These are phyloP conservation scores for Pseudogymnoascus sp. DNA, from an alignment of 2,329 filamentous ascomycete genomes.

Conservation along the genomic window DNA sequence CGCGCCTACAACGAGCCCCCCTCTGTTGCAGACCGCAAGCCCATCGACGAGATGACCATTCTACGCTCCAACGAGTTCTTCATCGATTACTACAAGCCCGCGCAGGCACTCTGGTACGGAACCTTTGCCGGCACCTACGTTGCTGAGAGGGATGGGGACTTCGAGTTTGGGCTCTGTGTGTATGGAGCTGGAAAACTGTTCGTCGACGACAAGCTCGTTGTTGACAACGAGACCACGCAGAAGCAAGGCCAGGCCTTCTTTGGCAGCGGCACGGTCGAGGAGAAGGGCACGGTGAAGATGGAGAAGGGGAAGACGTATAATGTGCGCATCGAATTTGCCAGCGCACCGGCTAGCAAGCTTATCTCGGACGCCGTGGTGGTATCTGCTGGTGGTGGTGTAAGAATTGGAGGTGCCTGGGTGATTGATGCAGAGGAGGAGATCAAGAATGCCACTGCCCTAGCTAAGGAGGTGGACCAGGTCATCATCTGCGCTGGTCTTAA, in stretches of 20 bases:
- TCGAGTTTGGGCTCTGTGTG: constrained; percentile 28
- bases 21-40: constrained; percentile 34
- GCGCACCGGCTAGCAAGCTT: constrained; percentile 49
- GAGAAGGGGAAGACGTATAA: constrained; percentile 27
- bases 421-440: constrained; percentile 53
- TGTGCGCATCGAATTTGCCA: constrained; percentile 40
- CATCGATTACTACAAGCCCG: constrained; percentile 36
- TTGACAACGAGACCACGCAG: constrained; percentile 30
- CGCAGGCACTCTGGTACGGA: constrained; percentile 31
- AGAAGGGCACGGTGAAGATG: constrained; percentile 24
- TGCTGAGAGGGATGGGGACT: constrained; percentile 25
- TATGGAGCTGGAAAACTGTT: constrained; percentile 29
- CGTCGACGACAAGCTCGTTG: constrained; percentile 29
- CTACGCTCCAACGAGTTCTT: constrained; percentile 36
- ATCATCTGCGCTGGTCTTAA: constrained; percentile 72
- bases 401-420: constrained; percentile 52
- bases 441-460: constrained; percentile 56
- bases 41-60: constrained; percentile 42
- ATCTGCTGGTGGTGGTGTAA: constrained; percentile 52
- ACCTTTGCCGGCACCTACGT: constrained; percentile 29
- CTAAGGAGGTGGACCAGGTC: constrained; percentile 65
- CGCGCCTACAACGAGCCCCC: constrained; percentile 54
- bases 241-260: constrained; percentile 28
- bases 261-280: constrained; percentile 28
- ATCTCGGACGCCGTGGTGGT: constrained; percentile 39